phyloP scores from a whole-genome alignment of 495 filamentous ascomycete species.

The Penicillium subrubescens region DNA sequence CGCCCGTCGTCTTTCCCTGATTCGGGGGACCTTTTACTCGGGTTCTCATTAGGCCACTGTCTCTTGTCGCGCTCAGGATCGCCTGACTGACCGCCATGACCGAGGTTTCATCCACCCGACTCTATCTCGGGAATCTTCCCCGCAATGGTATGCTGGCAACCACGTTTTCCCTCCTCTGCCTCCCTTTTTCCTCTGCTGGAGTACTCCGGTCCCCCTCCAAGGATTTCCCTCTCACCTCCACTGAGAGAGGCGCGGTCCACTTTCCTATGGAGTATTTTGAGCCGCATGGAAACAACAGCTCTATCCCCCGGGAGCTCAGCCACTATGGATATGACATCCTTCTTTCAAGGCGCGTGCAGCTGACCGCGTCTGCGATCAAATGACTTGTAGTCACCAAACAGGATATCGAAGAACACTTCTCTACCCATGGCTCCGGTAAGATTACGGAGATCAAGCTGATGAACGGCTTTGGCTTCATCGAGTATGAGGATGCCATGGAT shows the following conservation, averaged over 20 bases:
- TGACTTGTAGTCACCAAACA: constrained; percentile 79
- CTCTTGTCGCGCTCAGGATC: constrained; percentile 8
- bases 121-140: constrained; percentile 97
- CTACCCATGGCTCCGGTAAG: constrained; percentile 90
- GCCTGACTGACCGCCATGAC: constrained; percentile 38
- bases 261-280: constrained; percentile 8
- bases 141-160: constrained; percentile 79
- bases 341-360: constrained; percentile 6
- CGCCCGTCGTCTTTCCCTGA: constrained; percentile 15
- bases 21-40: not conserved
- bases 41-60: constrained; percentile 15
- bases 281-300: constrained; percentile 1
- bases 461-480: constrained; percentile 99
- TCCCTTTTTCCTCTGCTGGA: constrained; percentile 30
- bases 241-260: constrained; percentile 8
- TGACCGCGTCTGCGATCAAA: constrained; percentile 25
- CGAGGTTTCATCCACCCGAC: constrained; percentile 86
- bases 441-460: constrained; percentile 99
- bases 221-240: constrained; percentile 14
- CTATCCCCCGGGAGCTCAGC: not conserved
- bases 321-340: constrained; percentile 2
- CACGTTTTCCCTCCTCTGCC: constrained; percentile 15
- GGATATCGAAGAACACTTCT: constrained; percentile 95
- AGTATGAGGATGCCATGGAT: constrained; percentile 97
- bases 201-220: constrained; percentile 10